Evolutionary conservation across 768 basidiomycete genomes (phyloP), one percentile per base, ranked within the genome.

Genomic region (Daedaleopsis nitida): DNA sequence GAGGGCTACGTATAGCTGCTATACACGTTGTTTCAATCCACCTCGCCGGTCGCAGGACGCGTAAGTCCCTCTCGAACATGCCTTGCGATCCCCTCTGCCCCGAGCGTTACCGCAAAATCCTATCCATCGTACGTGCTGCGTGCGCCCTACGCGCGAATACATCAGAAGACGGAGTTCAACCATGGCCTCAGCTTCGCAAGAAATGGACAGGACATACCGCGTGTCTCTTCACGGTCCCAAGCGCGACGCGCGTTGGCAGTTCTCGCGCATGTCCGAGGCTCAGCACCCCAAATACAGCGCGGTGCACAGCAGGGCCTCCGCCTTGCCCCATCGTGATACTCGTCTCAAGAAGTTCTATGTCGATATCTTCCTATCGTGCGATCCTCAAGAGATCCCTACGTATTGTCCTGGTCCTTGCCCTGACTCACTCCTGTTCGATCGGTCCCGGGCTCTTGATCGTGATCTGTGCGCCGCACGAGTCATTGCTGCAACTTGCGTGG

Each of bases 141-240:
- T 43, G 16, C 34, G 24, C 17, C n/a, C 4, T 23, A 35, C 34
- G 34, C 21, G 58, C 14, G 34, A 7, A 47, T 34, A n/a, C 38
- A 44, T 35, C 50, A 45, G 50, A 50, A 37, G 43, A 37, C 32
- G 53, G 24, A 48, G 55, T 61, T 51, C 61, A 62, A 52, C 24
- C 47, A 42, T 57, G 58, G 56, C 19, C 47, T 49, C 47, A 37
- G 39, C 3, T 17, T 27, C 56, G 38, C 38, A 62, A 42, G 56
- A 12, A 16, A 23, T 16, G 3, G 4, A 16, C 12, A 23, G n/a
- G 2, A 32, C 39, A 16, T 5, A 16, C 17, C 50, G 23, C 50
- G 19, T 49, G 47, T 27, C 9, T 24, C 39, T 45, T 21, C 50
- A n/a, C 52, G 45, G n/a, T 32, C 27, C 27, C 27, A 32, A 32